Evolutionary conservation across 208 protist genomes (phyloP), one percentile per base, ranked within the genome.

Genomic region (Trypanosomatidae sp.): DNA sequence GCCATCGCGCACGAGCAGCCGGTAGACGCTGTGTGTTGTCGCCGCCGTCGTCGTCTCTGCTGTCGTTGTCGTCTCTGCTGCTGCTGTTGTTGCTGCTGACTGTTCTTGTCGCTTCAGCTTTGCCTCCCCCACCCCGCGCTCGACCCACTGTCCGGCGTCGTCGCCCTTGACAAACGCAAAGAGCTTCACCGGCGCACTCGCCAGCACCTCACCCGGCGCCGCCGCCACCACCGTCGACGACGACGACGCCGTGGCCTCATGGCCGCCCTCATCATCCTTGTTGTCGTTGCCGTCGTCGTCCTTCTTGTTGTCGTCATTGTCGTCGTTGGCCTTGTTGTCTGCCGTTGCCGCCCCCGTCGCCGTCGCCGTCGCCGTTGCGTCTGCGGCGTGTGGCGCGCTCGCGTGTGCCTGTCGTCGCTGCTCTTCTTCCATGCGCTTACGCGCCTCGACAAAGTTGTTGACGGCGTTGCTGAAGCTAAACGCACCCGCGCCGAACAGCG

Each of bases 1-100:
- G 41, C 81, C 81, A 57, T 82, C 74, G 20, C 81, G 81, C 33
- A 91, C 74, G 46, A 83, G 65, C 18, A 90, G 60, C 20, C 81
- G 81, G 48, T 90, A 74, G 7, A 61, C 19, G 32, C 53, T 39
- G 41, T 40, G 48, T 26, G 24, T 19, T 0, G 43, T 27, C n/a
- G 4, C 63, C 45, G 33, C 33, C 33, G 11, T 49, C 42, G 22
- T 67, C 69, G 13, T 38, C 30, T 35, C n/a, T n/a, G 4, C 63
- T 44, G 33, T 39, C 33, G 11, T 49, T 46, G 22, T 67, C 69
- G 13, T 38, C 30, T 35, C n/a, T n/a, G 30, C 30, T 35, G n/a
- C 30, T 35, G 4, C 63, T 44, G 35, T 39, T 37, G 11, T 51
- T 46, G 22, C 63, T 67, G 13, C 27, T 33, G n/a, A 24, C 3